Evolutionary conservation across 106 monocot species (phyloP).

Genomic region (Phalaenopsis aphrodite): DNA sequence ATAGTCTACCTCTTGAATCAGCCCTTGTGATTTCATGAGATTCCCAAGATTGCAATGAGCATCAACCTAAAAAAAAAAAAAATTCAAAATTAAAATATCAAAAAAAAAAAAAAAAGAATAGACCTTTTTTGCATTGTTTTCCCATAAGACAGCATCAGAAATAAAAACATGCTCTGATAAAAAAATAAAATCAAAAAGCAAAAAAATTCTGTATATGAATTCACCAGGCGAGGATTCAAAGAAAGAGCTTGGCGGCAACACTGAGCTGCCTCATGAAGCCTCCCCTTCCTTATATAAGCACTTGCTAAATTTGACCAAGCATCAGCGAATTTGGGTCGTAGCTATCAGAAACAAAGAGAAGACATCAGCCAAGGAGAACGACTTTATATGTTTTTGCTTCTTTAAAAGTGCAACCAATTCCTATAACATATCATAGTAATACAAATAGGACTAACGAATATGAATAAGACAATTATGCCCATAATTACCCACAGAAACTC

Average conservation of each 20-base stretch:
- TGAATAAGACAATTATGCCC: background rate
- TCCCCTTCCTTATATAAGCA: slow-evolving; percentile 86
- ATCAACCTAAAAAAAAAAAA: slow-evolving; percentile 44
- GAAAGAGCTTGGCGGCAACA: slow-evolving; percentile 90
- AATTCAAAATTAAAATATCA: too few relatives aligned
- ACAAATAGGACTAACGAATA: background rate
- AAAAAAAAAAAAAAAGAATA: too few relatives aligned
- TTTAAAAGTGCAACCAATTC: background rate
- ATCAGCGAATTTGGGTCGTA: slow-evolving; percentile 84
- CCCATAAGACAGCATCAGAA: background rate
- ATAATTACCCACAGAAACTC: background rate
- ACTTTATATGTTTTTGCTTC: background rate
- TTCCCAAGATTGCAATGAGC: slow-evolving; percentile 95
- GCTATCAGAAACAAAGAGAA: slow-evolving; percentile 20
- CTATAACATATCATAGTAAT: background rate
- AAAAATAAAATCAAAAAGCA: background rate
- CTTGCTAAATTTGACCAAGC: slow-evolving; percentile 95
- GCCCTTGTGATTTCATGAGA: slow-evolving; percentile 86
- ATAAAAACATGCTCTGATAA: background rate
- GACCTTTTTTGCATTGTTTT: slow-evolving; percentile 2
- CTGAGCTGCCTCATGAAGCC: slow-evolving; percentile 75
- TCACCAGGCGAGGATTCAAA: slow-evolving; percentile 74
- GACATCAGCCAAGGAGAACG: background rate
- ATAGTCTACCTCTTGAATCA: slow-evolving; percentile 66
- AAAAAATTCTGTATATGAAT: background rate